Evolutionary conservation across 179 eudicot species (phyloP), one percentile per base, ranked within the genome.

Genomic region (Beta corolliflora): DNA sequence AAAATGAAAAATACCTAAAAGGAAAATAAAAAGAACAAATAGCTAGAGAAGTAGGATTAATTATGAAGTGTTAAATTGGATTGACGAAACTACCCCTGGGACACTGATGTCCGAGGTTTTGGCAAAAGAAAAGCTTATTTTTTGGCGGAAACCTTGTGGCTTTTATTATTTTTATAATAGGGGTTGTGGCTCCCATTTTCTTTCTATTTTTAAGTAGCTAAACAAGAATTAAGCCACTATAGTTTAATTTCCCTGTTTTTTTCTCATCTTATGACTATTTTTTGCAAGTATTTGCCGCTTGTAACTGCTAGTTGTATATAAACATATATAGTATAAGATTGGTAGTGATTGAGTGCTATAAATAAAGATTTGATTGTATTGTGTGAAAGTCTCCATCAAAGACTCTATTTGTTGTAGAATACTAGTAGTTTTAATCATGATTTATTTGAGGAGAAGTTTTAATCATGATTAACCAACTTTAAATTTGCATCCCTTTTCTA

Each of bases 21-120:
- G 2, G 2, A 36, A 36, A 36, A 36, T 36, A 36, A 36, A 36
- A 36, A 36, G 2, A 36, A 36, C 2, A 36, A 36, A 36, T 36
- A 36, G 41, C 41, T 36, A 2, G 41, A 36, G 3, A 36, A 36
- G 41, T 77, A 25, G 64, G 80, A 75, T 64, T 66, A 66, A 71
- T 31, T 78, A 41, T 41, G 18, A 23, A n/a, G n/a, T 5, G 15
- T 36, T 46, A 53, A 2, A 3, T 3, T 1, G 8, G 3, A 9
- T 10, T 44, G 83, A 81, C 80, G 53, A 76, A 2, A 55, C 14
- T 81, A 7, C 70, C 83, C 83, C 2, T 55, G 19, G 14, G 0
- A 45, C 36, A 23, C 16, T 74, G 61, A 75, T 75, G 48, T 81
- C 83, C 79, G 79, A 81, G 74, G 83, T 36, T 45, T 81, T 11